Conservation (phyloP, 208 protist genomes). For the Phytomonas sp. region DNA sequence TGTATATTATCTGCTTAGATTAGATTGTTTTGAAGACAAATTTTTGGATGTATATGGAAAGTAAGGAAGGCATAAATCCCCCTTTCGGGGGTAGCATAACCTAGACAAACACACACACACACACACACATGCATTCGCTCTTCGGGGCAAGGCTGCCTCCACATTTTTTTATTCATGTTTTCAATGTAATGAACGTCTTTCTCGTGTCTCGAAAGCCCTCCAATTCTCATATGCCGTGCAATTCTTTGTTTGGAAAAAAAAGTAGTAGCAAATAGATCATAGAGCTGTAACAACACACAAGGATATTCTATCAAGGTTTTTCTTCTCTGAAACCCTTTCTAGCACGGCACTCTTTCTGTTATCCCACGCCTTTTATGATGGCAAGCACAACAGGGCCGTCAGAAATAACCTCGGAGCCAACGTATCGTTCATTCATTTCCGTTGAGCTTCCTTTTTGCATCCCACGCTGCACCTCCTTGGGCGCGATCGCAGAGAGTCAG, state of each 20-base stretch:
- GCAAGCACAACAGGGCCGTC: not conserved
- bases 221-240: not conserved
- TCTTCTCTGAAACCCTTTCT: not conserved
- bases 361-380: not conserved
- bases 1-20: slow-evolving; percentile 6
- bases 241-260: not conserved
- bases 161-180: not conserved
- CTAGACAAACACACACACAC: not conserved
- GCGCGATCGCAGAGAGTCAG: slow-evolving; percentile 8
- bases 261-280: not conserved
- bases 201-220: too few species aligned
- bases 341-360: not conserved
- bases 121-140: not conserved
- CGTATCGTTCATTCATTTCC: slow-evolving; percentile 43
- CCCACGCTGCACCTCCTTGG: not conserved
- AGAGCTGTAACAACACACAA: not conserved
- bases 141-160: not conserved
- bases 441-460: slow-evolving; percentile 63
- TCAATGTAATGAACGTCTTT: too few species aligned
- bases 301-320: not conserved
- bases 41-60: not conserved
- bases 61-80: not conserved
- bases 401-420: slow-evolving; percentile 9
- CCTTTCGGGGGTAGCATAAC: not conserved
- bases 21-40: not conserved